These are phyloP conservation scores for Phialemoniopsis sp. DNA, from an alignment of 2,329 filamentous ascomycete genomes.

Conservation along the genomic window DNA sequence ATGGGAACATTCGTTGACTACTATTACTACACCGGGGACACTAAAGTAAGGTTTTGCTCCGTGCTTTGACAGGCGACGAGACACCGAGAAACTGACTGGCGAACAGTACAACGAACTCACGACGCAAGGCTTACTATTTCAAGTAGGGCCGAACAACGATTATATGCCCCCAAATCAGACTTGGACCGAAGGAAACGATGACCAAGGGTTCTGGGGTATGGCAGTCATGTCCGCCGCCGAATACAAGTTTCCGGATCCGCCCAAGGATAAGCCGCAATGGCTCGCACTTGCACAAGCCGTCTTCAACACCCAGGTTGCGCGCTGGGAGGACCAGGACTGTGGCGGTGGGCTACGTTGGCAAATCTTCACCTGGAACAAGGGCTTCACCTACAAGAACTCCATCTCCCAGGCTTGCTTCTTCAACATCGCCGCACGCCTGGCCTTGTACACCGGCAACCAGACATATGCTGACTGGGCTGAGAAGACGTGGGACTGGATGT, in stretches of 20 bases:
- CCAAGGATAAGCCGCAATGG: conserved; percentile 56
- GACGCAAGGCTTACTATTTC: conserved; percentile 65
- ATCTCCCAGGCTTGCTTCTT: conserved; percentile 47
- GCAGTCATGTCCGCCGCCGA: conserved; percentile 69
- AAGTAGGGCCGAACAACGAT: conserved; percentile 68
- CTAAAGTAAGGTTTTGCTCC: conserved; percentile 33
- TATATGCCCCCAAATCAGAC: conserved; percentile 77
- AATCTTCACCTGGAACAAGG: conserved; percentile 77
- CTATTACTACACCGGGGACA: conserved; percentile 51
- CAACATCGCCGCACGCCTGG: conserved; percentile 53
- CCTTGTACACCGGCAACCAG: conserved; percentile 68
- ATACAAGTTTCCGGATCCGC: conserved; percentile 60
- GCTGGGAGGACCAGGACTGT: conserved; percentile 69
- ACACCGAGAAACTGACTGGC: conserved; percentile 41
- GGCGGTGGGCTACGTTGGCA: conserved; percentile 80
- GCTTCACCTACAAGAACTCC: conserved; percentile 67
- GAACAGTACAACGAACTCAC: conserved; percentile 61
- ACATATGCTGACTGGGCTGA: conserved; percentile 78
- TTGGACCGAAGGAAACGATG: conserved; percentile 66
- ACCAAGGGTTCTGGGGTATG: conserved; percentile 72
- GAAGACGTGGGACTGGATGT: conserved; percentile 68
- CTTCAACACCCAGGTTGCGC: conserved; percentile 72
- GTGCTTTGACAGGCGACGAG: conserved; percentile 43
- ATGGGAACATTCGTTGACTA: conserved; percentile 72
- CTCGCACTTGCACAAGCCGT: conserved; percentile 72